These are phyloP conservation scores for Prunella vulgaris DNA, from an alignment of 257 asterid species.

Conservation along the genomic window DNA sequence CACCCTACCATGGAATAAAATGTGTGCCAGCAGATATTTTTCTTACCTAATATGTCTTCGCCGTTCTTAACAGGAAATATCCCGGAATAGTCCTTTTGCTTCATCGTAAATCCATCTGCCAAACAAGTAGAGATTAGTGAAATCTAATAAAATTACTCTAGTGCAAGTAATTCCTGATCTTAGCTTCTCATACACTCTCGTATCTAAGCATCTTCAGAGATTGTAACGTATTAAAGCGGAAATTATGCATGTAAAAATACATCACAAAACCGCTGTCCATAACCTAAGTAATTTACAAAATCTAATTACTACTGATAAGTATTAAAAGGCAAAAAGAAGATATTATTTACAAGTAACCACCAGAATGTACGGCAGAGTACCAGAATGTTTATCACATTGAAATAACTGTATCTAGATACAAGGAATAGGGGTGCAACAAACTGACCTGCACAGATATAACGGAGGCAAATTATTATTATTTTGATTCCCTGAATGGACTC, in stretches of 20 bases:
- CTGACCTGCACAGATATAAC: constrained; percentile 87
- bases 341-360: no score
- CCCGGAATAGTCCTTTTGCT: constrained; percentile 84
- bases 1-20: not conserved
- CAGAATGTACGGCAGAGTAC: not conserved
- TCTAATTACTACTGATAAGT: no score
- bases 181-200: no score
- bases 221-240: not conserved
- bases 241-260: not conserved
- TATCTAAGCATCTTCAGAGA: not conserved
- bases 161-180: no score
- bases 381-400: not conserved
- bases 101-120: constrained; percentile 97
- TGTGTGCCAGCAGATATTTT: not conserved
- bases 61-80: constrained; percentile 50
- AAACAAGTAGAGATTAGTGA: constrained; percentile 6
- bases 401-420: constrained; percentile 15
- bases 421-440: constrained; percentile 21
- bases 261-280: not conserved
- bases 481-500: constrained; percentile 39
- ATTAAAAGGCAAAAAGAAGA: no score
- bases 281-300: no score
- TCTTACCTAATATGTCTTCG: constrained; percentile 19
- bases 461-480: constrained; percentile 47
- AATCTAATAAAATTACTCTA: no score